phyloP scores from a whole-genome alignment of 192 early-diverging fungal species.

The Linnemannia exigua region DNA sequence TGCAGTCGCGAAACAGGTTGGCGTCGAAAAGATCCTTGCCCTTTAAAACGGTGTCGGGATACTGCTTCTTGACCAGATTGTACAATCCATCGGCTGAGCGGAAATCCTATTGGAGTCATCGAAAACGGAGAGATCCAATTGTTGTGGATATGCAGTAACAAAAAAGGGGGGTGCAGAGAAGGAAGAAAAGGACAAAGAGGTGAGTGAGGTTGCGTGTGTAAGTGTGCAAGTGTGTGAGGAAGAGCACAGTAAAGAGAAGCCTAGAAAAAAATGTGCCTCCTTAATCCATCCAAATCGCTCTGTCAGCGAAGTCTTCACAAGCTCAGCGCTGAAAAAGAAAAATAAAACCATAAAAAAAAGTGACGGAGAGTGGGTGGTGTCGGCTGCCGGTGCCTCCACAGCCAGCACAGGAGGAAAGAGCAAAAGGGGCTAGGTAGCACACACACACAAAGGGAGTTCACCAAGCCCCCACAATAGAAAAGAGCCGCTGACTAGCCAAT shows the following conservation, averaged over 20 bases:
- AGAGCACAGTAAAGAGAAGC: constrained; percentile 15
- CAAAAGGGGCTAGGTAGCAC: neutral
- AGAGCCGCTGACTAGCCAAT: too few species aligned
- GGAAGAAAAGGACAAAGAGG: neutral
- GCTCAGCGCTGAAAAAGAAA: neutral
- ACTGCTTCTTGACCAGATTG: constrained; percentile 82
- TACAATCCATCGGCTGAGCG: constrained; percentile 89
- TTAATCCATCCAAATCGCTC: constrained; percentile 5
- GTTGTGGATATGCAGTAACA: neutral
- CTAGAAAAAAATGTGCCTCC: neutral
- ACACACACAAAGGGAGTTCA: neutral
- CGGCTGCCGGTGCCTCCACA: neutral
- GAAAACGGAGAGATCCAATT: constrained; percentile 8
- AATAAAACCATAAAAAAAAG: neutral
- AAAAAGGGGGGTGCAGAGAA: neutral
- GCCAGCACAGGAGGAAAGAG: neutral
- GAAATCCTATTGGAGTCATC: constrained; percentile 74
- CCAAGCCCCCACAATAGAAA: neutral
- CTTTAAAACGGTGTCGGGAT: constrained; percentile 76
- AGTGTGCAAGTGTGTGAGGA: neutral
- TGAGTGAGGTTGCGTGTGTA: neutral
- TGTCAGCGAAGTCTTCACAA: neutral
- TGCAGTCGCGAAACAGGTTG: constrained; percentile 77
- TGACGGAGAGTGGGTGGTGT: neutral
- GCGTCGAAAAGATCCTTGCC: constrained; percentile 93